Base-by-base conservation (phyloP, 2,329 filamentous ascomycete genomes). In the Fusarium stilboides region DNA sequence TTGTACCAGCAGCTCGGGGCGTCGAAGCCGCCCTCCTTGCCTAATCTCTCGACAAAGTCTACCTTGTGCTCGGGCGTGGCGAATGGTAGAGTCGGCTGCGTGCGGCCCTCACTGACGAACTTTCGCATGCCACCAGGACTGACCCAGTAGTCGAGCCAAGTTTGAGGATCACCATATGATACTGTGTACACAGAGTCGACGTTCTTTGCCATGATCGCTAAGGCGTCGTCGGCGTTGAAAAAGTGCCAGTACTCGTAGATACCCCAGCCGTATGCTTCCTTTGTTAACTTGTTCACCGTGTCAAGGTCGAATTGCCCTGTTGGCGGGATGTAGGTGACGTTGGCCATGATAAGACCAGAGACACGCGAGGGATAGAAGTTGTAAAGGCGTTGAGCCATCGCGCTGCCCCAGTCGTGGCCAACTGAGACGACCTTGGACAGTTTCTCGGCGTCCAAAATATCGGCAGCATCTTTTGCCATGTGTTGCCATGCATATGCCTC, bases 341-440 rank as follows among this genome's bases (percentile, higher is more conserved):
- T 84, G 19, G 85, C 57, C 61, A 84, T 75, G 8, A 80, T 71
- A 2, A 86, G 68, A n/a, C 80, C 83, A 6, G 71, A 47, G 8
- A 84, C 79, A 14, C 81, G 78, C 3, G 80, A 72, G 0, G 79
- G 81, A 53, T 81, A 71, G 64, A 79, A 80, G 47, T 82, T 77
- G 67, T 81, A 84, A 15, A 84, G 61, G 15, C 82, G 78, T 54
- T 80, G 77, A 1, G 80, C 78, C 13, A 81, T 62, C 9, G 56
- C 62, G 17, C 79, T 79, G 39, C 85, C 85, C 84, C 83, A 86
- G 70, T 87, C 84, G 63, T 86, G 84, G 43, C 84, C 85, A 33
- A 85, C 75, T 5, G 81, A 77, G 55, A 86, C 77, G 31, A 78
- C 76, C 36, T 74, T 73, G 45, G 70, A 42, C 20, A 81, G 62